Conservation (phyloP, 495 filamentous ascomycete species). For the Hypoxylon crocopeplum region DNA sequence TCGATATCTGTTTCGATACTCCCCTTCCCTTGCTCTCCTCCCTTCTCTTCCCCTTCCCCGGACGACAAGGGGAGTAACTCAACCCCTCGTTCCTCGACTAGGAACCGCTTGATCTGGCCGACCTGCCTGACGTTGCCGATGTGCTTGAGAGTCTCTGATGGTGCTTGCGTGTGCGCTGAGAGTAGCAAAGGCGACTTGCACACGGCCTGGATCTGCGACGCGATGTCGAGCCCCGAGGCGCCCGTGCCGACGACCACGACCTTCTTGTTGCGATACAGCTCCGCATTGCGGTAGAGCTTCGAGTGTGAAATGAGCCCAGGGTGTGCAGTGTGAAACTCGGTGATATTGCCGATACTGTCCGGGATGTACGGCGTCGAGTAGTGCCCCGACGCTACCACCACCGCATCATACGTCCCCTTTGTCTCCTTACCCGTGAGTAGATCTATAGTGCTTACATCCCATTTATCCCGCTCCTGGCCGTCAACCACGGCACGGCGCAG, state of each 20-base stretch:
- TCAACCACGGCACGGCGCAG: constrained; percentile 12
- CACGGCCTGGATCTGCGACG: constrained; percentile 69
- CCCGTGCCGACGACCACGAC: constrained; percentile 77
- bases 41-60: background rate
- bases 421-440: constrained; percentile 41
- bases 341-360: constrained; percentile 44
- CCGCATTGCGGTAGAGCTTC: constrained; percentile 74
- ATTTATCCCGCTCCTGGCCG: constrained; percentile 42
- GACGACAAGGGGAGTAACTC: constrained; percentile 35
- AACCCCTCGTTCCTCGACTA: constrained; percentile 44
- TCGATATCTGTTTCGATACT: constrained; percentile 66
- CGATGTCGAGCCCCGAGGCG: constrained; percentile 82
- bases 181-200: constrained; percentile 51
- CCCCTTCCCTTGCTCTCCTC: constrained; percentile 33
- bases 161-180: constrained; percentile 47
- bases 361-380: constrained; percentile 77
- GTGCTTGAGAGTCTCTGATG: constrained; percentile 38
- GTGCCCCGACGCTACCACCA: constrained; percentile 85
- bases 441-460: constrained; percentile 56
- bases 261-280: constrained; percentile 59
- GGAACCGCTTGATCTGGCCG: constrained; percentile 50
- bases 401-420: constrained; percentile 72
- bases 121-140: constrained; percentile 45
- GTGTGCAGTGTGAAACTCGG: constrained; percentile 61
- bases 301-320: constrained; percentile 78